Evolutionary conservation across 2,329 filamentous ascomycete species (phyloP).

Genomic region (Trichoderma lentiforme): DNA sequence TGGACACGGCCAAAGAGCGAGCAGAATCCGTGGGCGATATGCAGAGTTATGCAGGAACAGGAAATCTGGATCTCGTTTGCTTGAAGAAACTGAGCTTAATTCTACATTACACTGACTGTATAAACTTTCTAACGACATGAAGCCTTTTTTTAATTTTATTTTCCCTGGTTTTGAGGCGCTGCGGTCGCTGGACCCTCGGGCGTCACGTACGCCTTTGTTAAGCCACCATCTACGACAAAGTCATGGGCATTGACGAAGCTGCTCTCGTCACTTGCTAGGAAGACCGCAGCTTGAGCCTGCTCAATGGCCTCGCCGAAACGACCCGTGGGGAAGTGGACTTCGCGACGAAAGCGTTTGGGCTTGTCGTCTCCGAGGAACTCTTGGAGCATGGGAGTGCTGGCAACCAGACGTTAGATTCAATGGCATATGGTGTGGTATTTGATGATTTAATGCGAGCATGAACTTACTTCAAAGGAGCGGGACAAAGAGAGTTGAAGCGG

Average conservation of each 20-base stretch:
- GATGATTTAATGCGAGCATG: too few species aligned
- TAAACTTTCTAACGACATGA: too few species aligned
- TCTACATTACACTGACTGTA: too few species aligned
- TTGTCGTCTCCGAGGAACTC: constrained; percentile 89
- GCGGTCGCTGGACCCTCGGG: constrained; percentile 55
- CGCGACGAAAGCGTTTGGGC: constrained; percentile 75
- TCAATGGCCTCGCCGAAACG: constrained; percentile 92
- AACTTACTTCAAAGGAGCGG: constrained; percentile 62
- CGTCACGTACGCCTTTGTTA: constrained; percentile 87
- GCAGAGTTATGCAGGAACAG: too few species aligned
- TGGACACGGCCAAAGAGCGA: too few species aligned
- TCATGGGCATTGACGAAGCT: constrained; percentile 89
- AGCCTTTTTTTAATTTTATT: too few species aligned
- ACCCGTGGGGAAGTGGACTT: constrained; percentile 85
- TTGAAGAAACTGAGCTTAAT: too few species aligned
- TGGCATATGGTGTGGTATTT: too few species aligned
- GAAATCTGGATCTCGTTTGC: too few species aligned
- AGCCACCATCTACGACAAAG: constrained; percentile 92
- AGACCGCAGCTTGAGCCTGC: constrained; percentile 85
- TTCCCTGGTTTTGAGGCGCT: constrained; percentile 38
- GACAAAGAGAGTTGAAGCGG: constrained; percentile 88
- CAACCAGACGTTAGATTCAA: too few species aligned
- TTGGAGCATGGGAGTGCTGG: constrained; percentile 83
- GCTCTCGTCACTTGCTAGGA: constrained; percentile 82
- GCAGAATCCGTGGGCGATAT: too few species aligned